Base-by-base conservation (phyloP, 306 rosid genomes). In the Vachellia pachyceras region DNA sequence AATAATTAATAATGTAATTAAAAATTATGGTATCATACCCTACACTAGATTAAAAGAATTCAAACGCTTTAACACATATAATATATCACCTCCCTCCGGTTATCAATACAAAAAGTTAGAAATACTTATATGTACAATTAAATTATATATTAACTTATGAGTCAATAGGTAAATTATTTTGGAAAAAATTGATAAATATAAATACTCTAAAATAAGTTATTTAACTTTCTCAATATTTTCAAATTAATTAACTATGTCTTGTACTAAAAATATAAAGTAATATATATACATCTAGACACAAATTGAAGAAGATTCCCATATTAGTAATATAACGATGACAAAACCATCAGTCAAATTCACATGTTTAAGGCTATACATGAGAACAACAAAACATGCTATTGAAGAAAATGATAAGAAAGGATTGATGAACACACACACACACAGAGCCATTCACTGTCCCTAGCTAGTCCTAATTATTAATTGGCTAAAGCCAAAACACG, bases 221-320 rank as follows among this genome's bases (percentile, higher is more conserved):
- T n/a, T n/a, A n/a, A n/a, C n/a, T n/a, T n/a, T n/a, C n/a, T n/a
- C n/a, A n/a, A n/a, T n/a, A n/a, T n/a, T n/a, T n/a, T n/a, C n/a
- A n/a, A n/a, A n/a, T n/a, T n/a, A n/a, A n/a, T n/a, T n/a, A n/a
- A n/a, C n/a, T n/a, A n/a, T n/a, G n/a, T n/a, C n/a, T n/a, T n/a
- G n/a, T n/a, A n/a, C n/a, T n/a, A n/a, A n/a, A n/a, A n/a, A n/a
- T n/a, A n/a, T n/a, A n/a, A n/a, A n/a, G n/a, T n/a, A n/a, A n/a
- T n/a, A 7, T 15, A 50, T 15, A 49, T 10, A 18, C 15, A 50
- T 2, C 17, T 3, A 17, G 1, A 52, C 25, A 54, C 70, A 70
- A 78, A 44, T 69, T 69, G 47, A 69, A 69, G 46, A 78, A 22
- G 75, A 72, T 46, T 71, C 75, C 77, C 55, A 42, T 71, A 9